These are phyloP conservation scores for Heritiera fomes DNA, from an alignment of 345 rosid genomes.

Conservation along the genomic window DNA sequence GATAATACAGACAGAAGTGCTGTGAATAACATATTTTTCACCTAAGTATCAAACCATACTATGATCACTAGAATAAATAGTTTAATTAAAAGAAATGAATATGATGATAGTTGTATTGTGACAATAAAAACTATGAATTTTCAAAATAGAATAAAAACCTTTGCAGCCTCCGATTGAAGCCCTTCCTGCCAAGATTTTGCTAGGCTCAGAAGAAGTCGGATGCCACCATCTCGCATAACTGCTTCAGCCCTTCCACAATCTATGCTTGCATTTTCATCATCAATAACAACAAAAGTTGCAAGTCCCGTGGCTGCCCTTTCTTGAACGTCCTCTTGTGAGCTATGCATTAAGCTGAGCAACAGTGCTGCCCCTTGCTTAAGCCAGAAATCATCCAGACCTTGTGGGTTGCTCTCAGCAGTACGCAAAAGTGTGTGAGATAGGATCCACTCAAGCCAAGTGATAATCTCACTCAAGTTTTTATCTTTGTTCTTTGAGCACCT, in stretches of 20 bases:
- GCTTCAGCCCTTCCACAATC: constrained; percentile 86
- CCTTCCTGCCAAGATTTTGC: constrained; percentile 91
- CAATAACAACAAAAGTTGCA: constrained; percentile 78
- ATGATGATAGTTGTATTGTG: not conserved
- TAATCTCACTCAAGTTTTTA: constrained; percentile 53
- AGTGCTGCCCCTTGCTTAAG: constrained; percentile 77
- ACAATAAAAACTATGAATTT: not conserved
- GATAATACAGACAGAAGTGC: not conserved
- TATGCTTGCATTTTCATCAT: constrained; percentile 83
- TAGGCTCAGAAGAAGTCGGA: constrained; percentile 68
- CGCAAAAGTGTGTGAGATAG: constrained; percentile 72
- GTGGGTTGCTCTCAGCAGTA: constrained; percentile 72
- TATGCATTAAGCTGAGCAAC: constrained; percentile 71
- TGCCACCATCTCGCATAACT: constrained; percentile 77
- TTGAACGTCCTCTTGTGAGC: constrained; percentile 82
- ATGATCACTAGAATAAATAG: not conserved
- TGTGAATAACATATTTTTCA: not conserved
- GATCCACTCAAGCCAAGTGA: constrained; percentile 78
- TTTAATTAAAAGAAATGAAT: not conserved
- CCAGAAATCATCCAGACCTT: constrained; percentile 73
- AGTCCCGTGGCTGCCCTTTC: constrained; percentile 90
- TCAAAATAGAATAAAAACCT: constrained; percentile 38
- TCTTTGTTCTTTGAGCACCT: constrained; percentile 44
- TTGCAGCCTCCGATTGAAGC: constrained; percentile 85
- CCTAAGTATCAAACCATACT: constrained; percentile 8